Evolutionary conservation across 257 asterid genomes (phyloP), one percentile per base, ranked within the genome.

Genomic region (Salvia rosmarinus): DNA sequence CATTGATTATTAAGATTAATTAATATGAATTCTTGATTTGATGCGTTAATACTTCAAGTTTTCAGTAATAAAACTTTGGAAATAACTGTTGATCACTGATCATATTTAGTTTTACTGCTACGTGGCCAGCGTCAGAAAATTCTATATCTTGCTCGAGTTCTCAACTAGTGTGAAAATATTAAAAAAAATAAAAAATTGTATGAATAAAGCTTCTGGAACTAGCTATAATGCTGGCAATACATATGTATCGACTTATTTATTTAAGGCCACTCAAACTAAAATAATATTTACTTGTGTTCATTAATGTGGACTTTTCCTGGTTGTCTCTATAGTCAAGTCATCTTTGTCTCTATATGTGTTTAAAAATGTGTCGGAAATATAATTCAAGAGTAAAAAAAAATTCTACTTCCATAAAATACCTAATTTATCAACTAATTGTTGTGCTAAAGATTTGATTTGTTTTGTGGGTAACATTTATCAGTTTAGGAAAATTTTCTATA

Each of bases 391-490:
- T 25, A 25, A 8, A 3, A 9, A 39, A 12, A 20, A 52, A 67
- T 39, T 40, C 34, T 23, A 3, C 17, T 52, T 37, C 23, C 25
- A 68, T 40, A 52, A 16, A 42, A 55, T 37, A 67, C 34, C 28
- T 50, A 14, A 19, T 4, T 16, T 51, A 19, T 51, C 9, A 7
- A 16, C 4, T 42, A 49, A 50, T 4, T 49, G 28, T 17, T 16
- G 35, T 55, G 50, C 21, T 39, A 54, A 23, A 23, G 54, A 54
- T 68, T 68, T 68, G 40, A 4, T 68, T 68, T 37, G 9, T 68
- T 40, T 55, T 70, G 44, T 57, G 14, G 30, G 64, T 43, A 46
- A 9, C 35, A 57, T 58, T 42, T 70, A 35, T 28, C 58, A 58
- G 16, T 17, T 58, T 20, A 12, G 71, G 60, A 49, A 67, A 46